Evolutionary conservation across 805 yeast species (phyloP).

Genomic region (Kodamaea fukazawae): DNA sequence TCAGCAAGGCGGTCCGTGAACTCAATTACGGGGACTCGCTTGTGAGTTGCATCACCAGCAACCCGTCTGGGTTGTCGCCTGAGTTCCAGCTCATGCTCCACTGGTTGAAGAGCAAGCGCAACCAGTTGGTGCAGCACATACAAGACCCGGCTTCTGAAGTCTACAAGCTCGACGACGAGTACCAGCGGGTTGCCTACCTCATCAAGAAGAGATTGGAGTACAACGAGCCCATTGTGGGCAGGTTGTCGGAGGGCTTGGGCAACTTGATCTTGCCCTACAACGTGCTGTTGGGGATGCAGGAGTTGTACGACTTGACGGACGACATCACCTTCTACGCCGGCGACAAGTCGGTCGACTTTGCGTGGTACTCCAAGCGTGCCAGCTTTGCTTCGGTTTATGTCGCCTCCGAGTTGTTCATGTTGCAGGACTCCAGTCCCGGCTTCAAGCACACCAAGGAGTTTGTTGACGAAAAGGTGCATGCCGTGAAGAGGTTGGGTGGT

Average conservation of each 20-base stretch:
- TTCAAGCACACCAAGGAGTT: slow-evolving; percentile 60
- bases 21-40: slow-evolving; percentile 53
- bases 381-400: slow-evolving; percentile 69
- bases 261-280: slow-evolving; percentile 66
- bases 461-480: slow-evolving; percentile 57
- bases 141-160: slow-evolving; percentile 26
- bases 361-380: slow-evolving; percentile 90
- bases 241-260: slow-evolving; percentile 53
- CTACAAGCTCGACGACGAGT: slow-evolving; percentile 30
- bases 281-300: slow-evolving; percentile 53
- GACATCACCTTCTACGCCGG: slow-evolving; percentile 80
- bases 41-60: slow-evolving; percentile 37
- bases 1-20: slow-evolving; percentile 48
- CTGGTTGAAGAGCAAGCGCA: slow-evolving; percentile 45
- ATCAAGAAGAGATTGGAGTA: slow-evolving; percentile 49
- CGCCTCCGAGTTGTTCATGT: slow-evolving; percentile 74
- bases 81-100: slow-evolving; percentile 57
- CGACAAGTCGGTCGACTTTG: slow-evolving; percentile 74
- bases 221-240: slow-evolving; percentile 47
- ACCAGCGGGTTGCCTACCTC: slow-evolving; percentile 43
- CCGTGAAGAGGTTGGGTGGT: slow-evolving; percentile 53
- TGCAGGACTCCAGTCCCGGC: slow-evolving; percentile 62
- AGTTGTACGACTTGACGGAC: slow-evolving; percentile 73
- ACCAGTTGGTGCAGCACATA: slow-evolving; percentile 29
- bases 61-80: slow-evolving; percentile 43